Evolutionary conservation across 208 protist species (phyloP).

Genomic region (Acanthamoeba lenticulata): DNA sequence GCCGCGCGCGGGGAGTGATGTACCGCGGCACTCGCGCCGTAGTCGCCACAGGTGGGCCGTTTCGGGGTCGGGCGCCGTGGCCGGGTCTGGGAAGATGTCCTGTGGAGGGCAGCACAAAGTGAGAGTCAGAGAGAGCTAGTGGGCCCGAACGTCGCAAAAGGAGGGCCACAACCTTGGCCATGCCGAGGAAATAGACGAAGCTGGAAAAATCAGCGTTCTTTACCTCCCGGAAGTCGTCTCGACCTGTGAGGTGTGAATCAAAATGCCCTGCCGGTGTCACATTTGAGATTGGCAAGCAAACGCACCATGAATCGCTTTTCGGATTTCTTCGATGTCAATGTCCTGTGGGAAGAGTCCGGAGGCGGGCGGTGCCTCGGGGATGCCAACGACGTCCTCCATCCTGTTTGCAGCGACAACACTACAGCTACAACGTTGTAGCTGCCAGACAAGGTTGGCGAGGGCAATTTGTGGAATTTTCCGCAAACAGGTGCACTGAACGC

Average conservation of each 20-base stretch:
- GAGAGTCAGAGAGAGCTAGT: neutral
- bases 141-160: too few relatives aligned
- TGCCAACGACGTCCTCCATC: neutral
- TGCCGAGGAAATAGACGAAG: conserved; percentile 52
- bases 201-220: neutral
- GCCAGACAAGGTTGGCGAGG: too few relatives aligned
- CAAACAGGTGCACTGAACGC: too few relatives aligned
- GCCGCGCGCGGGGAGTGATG: too few relatives aligned
- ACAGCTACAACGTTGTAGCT: too few relatives aligned
- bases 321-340: conserved; percentile 48
- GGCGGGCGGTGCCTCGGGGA: neutral
- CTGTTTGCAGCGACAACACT: too few relatives aligned
- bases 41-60: conserved; percentile 15
- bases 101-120: neutral
- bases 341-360: conserved; percentile 2
- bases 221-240: conserved; percentile 44
- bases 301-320: neutral
- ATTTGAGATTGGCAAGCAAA: neutral
- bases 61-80: neutral
- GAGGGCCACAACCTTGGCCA: conserved; percentile 68
- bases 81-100: conserved; percentile 58
- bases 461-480: too few relatives aligned
- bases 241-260: too few relatives aligned
- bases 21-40: conserved; percentile 22
- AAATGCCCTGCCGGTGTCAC: too few relatives aligned